Evolutionary conservation across 2,329 filamentous ascomycete genomes (phyloP).

Genomic region (Tympanopsis confertula): DNA sequence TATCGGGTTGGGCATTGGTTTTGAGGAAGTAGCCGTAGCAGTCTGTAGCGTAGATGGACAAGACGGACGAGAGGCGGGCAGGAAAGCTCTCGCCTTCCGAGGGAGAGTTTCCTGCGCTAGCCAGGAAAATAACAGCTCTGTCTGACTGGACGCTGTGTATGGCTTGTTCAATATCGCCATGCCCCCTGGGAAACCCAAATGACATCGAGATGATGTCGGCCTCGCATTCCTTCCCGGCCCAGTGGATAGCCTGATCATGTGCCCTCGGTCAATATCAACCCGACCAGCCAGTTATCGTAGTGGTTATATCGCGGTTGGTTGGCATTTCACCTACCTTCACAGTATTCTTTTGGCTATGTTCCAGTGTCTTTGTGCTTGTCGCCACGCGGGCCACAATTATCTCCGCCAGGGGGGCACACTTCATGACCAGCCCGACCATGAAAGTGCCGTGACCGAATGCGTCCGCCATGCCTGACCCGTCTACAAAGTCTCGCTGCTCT

Average conservation of each 20-base stretch:
- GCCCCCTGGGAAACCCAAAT: slow-evolving; percentile 8
- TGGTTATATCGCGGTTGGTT: neutral
- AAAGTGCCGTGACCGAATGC: slow-evolving; percentile 2
- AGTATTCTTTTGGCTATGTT: neutral
- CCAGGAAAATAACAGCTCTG: neutral
- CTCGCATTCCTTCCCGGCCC: slow-evolving; percentile 8
- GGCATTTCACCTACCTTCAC: neutral
- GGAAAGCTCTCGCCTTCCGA: slow-evolving; percentile 4
- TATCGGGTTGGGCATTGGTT: slow-evolving; percentile 4
- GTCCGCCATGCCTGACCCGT: neutral
- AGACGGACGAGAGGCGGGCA: slow-evolving; percentile 3
- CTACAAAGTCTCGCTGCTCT: slow-evolving; percentile 1
- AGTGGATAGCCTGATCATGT: slow-evolving; percentile 9
- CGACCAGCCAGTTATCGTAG: too few relatives aligned
- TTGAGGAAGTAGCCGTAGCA: slow-evolving; percentile 4
- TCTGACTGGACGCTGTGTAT: too few relatives aligned
- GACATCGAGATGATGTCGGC: slow-evolving; percentile 14
- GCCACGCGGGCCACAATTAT: slow-evolving; percentile 1
- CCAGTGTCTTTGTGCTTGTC: neutral
- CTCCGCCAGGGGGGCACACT: neutral
- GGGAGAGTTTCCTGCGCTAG: slow-evolving; percentile 2
- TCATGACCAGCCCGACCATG: slow-evolving; percentile 1
- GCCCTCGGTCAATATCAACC: too few relatives aligned
- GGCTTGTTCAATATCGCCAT: slow-evolving; percentile 2
- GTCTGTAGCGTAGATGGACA: slow-evolving; percentile 8